Conservation (phyloP, 345 rosid species). For the Schrenkiella parvula region DNA sequence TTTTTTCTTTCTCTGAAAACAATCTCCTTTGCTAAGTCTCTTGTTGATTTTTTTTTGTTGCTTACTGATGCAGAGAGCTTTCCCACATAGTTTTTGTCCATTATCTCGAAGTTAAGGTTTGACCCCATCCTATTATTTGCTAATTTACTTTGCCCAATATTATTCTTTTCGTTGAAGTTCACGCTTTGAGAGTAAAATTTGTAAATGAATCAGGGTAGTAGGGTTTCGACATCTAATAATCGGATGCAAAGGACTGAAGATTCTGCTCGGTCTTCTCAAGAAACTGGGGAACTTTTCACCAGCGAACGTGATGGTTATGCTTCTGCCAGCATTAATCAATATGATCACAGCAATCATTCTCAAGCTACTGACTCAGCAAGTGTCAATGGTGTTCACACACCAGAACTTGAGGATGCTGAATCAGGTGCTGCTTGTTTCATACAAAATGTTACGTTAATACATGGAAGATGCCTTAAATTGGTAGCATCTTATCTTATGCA, state of each 20-base stretch:
- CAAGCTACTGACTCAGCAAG: slow-evolving; percentile 61
- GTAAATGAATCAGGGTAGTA: slow-evolving; percentile 47
- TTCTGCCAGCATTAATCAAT: slow-evolving; percentile 47
- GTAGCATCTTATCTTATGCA: slow-evolving; percentile 19
- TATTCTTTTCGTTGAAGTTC: neutral
- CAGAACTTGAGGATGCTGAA: slow-evolving; percentile 81
- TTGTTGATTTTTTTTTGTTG: slow-evolving; percentile 17
- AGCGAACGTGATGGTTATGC: slow-evolving; percentile 55
- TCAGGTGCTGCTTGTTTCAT: slow-evolving; percentile 51
- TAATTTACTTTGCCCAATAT: neutral
- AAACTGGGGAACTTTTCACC: slow-evolving; percentile 38
- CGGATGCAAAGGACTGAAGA: slow-evolving; percentile 50
- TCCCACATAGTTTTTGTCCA: slow-evolving; percentile 89
- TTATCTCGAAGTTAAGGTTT: slow-evolving; percentile 85
- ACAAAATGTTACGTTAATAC: neutral
- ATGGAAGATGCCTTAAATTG: slow-evolving; percentile 2
- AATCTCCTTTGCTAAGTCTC: neutral
- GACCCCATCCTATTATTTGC: slow-evolving; percentile 5
- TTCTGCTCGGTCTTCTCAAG: slow-evolving; percentile 41
- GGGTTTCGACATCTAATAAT: slow-evolving; percentile 50
- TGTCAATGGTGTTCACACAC: slow-evolving; percentile 55
- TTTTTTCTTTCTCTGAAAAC: neutral
- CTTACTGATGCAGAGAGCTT: slow-evolving; percentile 57
- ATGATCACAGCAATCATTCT: slow-evolving; percentile 43
- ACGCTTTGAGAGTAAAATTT: neutral